Evolutionary conservation across 1,284 basidiomycete species (phyloP), one percentile per base, ranked within the genome.

Genomic region (Rhizoctonia solani): DNA sequence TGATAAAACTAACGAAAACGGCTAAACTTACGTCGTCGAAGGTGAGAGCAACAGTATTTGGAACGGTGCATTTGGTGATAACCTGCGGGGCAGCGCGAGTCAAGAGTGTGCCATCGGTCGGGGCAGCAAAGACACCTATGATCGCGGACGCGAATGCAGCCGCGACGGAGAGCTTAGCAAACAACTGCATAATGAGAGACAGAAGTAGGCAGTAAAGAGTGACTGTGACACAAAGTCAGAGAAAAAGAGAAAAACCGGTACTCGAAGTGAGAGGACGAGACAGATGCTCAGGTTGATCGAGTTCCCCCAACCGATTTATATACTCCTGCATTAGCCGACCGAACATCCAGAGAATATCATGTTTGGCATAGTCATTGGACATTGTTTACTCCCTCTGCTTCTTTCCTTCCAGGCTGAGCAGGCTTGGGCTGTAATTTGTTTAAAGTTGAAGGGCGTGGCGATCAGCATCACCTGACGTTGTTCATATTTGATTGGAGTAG

Each of bases 1-100:
- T 54, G 54, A 41, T 52, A 30, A 6, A 27, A 16, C 13, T 25
- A 6, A 23, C 14, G 21, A 2, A 9, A 1, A 16, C 9, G 4
- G 16, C 21, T 23, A n/a, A 2, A 16, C n/a, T 32, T 50, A 16
- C 30, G 11, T 34, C 32, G 32, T 34, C 32, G 11, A 34, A 66
- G 32, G 69, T 70, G 44, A 70, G 42, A 6, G 69, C 69, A 23
- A 69, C 69, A 39, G 68, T 69, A 16, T 69, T 69, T 34, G 63
- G 52, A 23, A 59, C 61, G 52, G 68, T 69, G 49, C 68, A 69
- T 29, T 53, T 53, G 29, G 68, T 54, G 55, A 59, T 46, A 37
- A 69, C 68, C 29, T 59, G 47, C 9, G 68, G 63, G 14, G 66
- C 32, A 11, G 46, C 47, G 37, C 66, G 66, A 23, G 29, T 52